phyloP scores from a whole-genome alignment of 495 filamentous ascomycete genomes.

The Neurospora sublineolata region DNA sequence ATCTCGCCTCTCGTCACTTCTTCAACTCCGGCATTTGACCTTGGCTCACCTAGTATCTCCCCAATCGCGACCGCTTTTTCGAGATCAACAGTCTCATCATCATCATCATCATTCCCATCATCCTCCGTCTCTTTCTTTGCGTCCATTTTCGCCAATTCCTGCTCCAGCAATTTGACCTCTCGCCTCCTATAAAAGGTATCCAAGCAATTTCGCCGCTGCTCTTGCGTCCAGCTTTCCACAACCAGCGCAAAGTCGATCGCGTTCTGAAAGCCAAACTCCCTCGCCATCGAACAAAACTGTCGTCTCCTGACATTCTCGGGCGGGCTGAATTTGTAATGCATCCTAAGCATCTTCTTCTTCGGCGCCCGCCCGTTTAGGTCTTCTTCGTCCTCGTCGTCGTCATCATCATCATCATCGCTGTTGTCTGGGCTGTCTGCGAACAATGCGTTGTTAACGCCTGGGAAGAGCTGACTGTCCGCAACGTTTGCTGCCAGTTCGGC shows the following conservation, averaged over 20 bases:
- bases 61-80: background rate
- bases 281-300: slow-evolving; percentile 87
- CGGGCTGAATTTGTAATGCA: slow-evolving; percentile 60
- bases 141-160: slow-evolving; percentile 7
- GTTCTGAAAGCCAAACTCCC: slow-evolving; percentile 61
- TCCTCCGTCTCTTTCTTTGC: slow-evolving; percentile 1
- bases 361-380: background rate
- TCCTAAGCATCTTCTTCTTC: slow-evolving; percentile 22
- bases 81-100: background rate
- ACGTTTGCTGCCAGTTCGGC: slow-evolving; percentile 52
- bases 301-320: slow-evolving; percentile 61
- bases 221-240: slow-evolving; percentile 89
- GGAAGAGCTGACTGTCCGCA: slow-evolving; percentile 23
- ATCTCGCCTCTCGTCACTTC: background rate
- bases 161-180: slow-evolving; percentile 25
- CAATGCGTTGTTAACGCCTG: slow-evolving; percentile 14
- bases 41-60: background rate
- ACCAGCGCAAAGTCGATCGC: slow-evolving; percentile 82
- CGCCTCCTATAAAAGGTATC: slow-evolving; percentile 64
- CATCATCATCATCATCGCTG: background rate
- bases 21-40: background rate
- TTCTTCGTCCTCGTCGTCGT: background rate
- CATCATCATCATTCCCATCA: background rate
- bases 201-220: slow-evolving; percentile 64
- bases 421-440: slow-evolving; percentile 23